These are phyloP conservation scores for Gillenia trifoliata DNA, from an alignment of 306 rosid genomes.

Conservation along the genomic window DNA sequence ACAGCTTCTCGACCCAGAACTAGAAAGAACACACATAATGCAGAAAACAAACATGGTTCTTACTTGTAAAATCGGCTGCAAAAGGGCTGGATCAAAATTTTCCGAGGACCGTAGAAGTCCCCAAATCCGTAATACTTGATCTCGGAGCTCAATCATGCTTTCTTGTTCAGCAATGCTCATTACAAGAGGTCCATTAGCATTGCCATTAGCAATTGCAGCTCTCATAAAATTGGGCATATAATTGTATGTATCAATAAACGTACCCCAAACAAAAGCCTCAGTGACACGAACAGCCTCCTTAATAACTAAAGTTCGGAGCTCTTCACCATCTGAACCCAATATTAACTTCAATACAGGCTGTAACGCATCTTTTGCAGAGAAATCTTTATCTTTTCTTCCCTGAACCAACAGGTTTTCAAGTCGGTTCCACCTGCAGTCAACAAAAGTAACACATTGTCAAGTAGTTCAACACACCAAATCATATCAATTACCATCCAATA, in stretches of 20 bases:
- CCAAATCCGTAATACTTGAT: slow-evolving; percentile 81
- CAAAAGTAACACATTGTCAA: slow-evolving; percentile 30
- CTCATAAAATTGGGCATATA: slow-evolving; percentile 63
- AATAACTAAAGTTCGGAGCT: slow-evolving; percentile 59
- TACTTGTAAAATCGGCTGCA: slow-evolving; percentile 83
- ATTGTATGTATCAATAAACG: slow-evolving; percentile 53
- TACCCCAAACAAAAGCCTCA: slow-evolving; percentile 68
- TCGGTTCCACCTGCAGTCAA: slow-evolving; percentile 75
- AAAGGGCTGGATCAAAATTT: slow-evolving; percentile 64
- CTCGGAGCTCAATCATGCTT: slow-evolving; percentile 66
- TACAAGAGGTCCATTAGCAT: slow-evolving; percentile 49
- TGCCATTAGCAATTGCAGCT: slow-evolving; percentile 49
- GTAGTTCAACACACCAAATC: slow-evolving; percentile 15
- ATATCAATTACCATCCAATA: slow-evolving; percentile 16
- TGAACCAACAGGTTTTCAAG: slow-evolving; percentile 83
- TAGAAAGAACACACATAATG: slow-evolving; percentile 1
- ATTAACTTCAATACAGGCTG: slow-evolving; percentile 86
- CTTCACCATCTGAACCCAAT: slow-evolving; percentile 79
- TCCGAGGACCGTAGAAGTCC: slow-evolving; percentile 61
- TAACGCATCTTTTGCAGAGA: slow-evolving; percentile 80
- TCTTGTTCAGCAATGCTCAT: slow-evolving; percentile 57
- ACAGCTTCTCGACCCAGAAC: not conserved
- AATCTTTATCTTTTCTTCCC: slow-evolving; percentile 85
- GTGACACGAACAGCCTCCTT: slow-evolving; percentile 83
- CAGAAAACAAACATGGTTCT: slow-evolving; percentile 9